These are phyloP conservation scores for Phytophthora ohioensis DNA, from an alignment of 352 stramenopile species.

Conservation along the genomic window DNA sequence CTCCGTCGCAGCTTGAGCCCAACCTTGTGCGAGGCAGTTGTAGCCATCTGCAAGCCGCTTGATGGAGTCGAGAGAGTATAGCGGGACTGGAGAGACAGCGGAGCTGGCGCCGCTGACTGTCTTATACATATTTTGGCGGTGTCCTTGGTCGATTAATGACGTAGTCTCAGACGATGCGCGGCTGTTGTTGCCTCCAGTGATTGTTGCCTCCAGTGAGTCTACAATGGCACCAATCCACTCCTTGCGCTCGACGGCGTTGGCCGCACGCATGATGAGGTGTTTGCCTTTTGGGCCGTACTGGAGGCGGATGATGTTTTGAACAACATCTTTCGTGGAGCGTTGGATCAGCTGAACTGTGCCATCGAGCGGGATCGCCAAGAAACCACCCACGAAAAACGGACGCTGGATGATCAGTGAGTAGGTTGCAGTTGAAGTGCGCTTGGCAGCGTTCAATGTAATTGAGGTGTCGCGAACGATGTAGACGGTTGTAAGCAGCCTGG, in stretches of 20 bases:
- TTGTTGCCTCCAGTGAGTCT: neutral
- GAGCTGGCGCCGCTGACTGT: neutral
- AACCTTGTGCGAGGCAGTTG: conserved; percentile 14
- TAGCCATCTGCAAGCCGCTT: conserved; percentile 25
- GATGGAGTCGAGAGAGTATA: conserved; percentile 5
- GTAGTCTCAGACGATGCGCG: neutral
- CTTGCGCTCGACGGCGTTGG: conserved; percentile 11
- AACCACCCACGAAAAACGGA: conserved; percentile 11
- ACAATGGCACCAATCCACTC: neutral
- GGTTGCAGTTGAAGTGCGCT: neutral
- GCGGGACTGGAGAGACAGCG: neutral
- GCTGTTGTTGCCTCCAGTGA: too few species aligned
- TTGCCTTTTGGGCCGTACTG: conserved; percentile 15
- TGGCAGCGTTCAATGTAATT: neutral
- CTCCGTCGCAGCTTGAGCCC: conserved; percentile 22
- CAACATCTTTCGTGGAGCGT: conserved; percentile 9
- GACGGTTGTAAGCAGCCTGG: conserved; percentile 19
- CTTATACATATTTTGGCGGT: neutral
- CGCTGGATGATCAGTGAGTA: conserved; percentile 20
- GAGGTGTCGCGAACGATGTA: conserved; percentile 12
- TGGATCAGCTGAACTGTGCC: conserved; percentile 3
- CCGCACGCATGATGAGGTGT: conserved; percentile 5
- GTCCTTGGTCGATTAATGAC: neutral
- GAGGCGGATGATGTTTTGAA: conserved; percentile 24
- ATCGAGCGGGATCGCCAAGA: conserved; percentile 19